Conservation (phyloP, 1,284 basidiomycete species). For the Malassezia pachydermatis region DNA sequence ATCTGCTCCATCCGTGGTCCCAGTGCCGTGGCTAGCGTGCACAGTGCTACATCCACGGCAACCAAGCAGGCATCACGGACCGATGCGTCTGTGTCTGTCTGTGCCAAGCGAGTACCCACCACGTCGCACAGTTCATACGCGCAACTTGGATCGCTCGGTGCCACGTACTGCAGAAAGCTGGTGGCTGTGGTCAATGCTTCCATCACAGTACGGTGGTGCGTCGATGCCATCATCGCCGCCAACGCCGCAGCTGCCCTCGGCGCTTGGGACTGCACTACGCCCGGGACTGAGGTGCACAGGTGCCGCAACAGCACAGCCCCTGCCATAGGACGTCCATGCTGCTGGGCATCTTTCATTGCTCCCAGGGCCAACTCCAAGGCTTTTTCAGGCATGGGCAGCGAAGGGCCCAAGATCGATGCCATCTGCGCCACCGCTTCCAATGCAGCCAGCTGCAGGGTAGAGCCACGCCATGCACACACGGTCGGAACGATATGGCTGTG, state of each 20-base stretch:
- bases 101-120: constrained; percentile 61
- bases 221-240: constrained; percentile 58
- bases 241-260: constrained; percentile 62
- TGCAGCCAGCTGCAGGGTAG: constrained; percentile 2
- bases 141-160: background rate
- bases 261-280: constrained; percentile 51
- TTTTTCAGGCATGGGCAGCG: background rate
- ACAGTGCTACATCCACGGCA: constrained; percentile 72
- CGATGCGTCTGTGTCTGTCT: constrained; percentile 78
- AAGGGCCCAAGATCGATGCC: background rate
- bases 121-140: constrained; percentile 58
- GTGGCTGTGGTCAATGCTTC: constrained; percentile 57
- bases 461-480: background rate
- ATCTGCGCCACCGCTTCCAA: constrained; percentile 10
- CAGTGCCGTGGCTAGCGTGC: constrained; percentile 66
- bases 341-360: background rate
- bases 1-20: constrained; percentile 46
- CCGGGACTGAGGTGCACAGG: background rate
- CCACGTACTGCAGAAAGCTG: constrained; percentile 47
- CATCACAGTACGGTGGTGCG: constrained; percentile 47
- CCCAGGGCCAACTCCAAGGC: background rate
- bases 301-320: constrained; percentile 2
- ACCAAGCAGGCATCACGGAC: constrained; percentile 74
- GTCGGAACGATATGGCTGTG: constrained; percentile 1
- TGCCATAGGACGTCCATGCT: background rate